Evolutionary conservation across 1,139 yeast genomes (phyloP).

Genomic region (Yamadazyma sp.): DNA sequence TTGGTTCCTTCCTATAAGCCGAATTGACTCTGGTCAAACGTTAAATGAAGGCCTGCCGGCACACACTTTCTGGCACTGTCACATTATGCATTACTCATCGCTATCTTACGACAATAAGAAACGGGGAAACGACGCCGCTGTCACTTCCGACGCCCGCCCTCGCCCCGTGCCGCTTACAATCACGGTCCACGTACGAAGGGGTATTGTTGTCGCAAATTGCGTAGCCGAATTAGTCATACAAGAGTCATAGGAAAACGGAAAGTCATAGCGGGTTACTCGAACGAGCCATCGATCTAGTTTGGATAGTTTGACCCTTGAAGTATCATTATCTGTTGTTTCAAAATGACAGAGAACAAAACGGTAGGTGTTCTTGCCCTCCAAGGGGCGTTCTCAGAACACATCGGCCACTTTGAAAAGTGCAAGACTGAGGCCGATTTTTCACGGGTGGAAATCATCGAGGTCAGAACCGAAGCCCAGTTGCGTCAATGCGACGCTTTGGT

Average conservation of each 20-base stretch:
- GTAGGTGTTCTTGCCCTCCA: constrained; percentile 75
- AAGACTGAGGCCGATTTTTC: constrained; percentile 15
- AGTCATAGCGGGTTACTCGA: neutral
- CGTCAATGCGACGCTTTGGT: constrained; percentile 57
- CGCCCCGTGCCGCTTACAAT: no score
- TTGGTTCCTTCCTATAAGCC: no score
- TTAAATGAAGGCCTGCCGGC: no score
- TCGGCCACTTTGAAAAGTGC: constrained; percentile 50
- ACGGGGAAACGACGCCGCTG: no score
- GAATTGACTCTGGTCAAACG: no score
- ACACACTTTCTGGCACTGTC: no score
- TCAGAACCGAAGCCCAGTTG: constrained; percentile 54
- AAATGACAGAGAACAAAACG: constrained; percentile 4
- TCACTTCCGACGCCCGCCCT: no score
- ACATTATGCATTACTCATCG: no score
- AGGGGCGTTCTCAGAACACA: constrained; percentile 78
- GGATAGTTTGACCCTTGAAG: no score
- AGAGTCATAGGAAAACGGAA: neutral
- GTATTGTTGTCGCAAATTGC: no score
- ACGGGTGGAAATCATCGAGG: constrained; percentile 39
- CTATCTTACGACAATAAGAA: no score
- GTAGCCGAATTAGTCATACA: neutral
- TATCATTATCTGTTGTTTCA: neutral
- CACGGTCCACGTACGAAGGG: no score
- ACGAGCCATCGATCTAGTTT: neutral